Conservation (phyloP, 2,329 filamentous ascomycete genomes). For the Microsporum ferrugineum region DNA sequence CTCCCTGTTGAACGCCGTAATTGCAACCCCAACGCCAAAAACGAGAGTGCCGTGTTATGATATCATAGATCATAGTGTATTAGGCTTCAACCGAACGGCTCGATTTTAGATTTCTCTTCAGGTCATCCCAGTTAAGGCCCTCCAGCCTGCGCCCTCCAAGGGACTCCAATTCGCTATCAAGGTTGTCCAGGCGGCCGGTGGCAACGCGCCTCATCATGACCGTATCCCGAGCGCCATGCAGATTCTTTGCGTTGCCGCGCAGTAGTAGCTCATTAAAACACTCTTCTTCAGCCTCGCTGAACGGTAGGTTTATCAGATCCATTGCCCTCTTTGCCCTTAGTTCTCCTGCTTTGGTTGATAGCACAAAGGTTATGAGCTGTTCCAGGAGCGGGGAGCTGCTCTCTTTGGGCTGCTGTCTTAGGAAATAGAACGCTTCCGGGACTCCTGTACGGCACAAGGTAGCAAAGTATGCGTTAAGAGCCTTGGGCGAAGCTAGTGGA, state of each 20-base stretch:
- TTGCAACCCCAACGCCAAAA: background rate
- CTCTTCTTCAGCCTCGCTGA: conserved; percentile 57
- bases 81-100: background rate
- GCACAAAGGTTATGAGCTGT: conserved; percentile 50
- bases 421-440: conserved; percentile 62
- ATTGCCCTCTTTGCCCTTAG: conserved; percentile 46
- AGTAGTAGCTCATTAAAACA: conserved; percentile 64
- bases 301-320: conserved; percentile 61
- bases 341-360: conserved; percentile 33
- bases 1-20: background rate
- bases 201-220: conserved; percentile 63
- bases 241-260: conserved; percentile 51
- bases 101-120: conserved; percentile 27
- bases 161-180: conserved; percentile 25
- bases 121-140: conserved; percentile 43
- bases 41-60: background rate
- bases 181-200: conserved; percentile 42
- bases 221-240: conserved; percentile 59
- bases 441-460: conserved; percentile 57
- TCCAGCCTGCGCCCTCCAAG: conserved; percentile 37
- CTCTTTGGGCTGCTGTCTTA: conserved; percentile 51
- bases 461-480: conserved; percentile 56
- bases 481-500: conserved; percentile 51
- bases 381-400: conserved; percentile 56
- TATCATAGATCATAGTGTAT: background rate